These are phyloP conservation scores for Aspergillus novofumigatus DNA, from an alignment of 2,329 filamentous ascomycete genomes.

Conservation along the genomic window DNA sequence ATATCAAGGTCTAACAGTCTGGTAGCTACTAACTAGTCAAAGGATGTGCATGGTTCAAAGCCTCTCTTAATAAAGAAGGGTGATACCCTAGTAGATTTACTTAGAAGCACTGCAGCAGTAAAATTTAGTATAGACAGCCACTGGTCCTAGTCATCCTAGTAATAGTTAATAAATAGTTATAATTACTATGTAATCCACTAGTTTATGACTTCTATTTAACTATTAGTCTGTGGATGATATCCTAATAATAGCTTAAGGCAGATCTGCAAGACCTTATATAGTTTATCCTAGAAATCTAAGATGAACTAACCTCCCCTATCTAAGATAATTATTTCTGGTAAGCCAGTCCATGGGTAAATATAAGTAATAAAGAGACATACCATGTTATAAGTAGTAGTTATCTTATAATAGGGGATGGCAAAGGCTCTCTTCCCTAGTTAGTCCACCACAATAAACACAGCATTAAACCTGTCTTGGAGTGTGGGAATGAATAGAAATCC, in stretches of 20 bases:
- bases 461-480: neutral
- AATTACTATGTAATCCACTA: neutral
- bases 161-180: neutral
- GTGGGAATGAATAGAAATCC: neutral
- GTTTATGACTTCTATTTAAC: neutral
- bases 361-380: neutral
- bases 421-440: neutral
- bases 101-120: neutral
- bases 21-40: neutral
- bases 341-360: neutral
- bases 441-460: neutral
- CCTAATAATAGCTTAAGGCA: neutral
- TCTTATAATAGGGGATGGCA: neutral
- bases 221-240: neutral
- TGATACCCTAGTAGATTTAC: neutral
- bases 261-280: neutral
- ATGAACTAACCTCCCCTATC: neutral
- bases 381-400: neutral
- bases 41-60: neutral
- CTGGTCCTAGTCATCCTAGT: neutral
- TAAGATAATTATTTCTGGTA: neutral
- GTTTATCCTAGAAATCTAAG: neutral
- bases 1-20: neutral
- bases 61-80: neutral
- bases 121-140: too few relatives aligned